These are phyloP conservation scores for Fimicolochytrium jonesii DNA, from an alignment of 192 early-diverging fungal genomes.

Conservation along the genomic window DNA sequence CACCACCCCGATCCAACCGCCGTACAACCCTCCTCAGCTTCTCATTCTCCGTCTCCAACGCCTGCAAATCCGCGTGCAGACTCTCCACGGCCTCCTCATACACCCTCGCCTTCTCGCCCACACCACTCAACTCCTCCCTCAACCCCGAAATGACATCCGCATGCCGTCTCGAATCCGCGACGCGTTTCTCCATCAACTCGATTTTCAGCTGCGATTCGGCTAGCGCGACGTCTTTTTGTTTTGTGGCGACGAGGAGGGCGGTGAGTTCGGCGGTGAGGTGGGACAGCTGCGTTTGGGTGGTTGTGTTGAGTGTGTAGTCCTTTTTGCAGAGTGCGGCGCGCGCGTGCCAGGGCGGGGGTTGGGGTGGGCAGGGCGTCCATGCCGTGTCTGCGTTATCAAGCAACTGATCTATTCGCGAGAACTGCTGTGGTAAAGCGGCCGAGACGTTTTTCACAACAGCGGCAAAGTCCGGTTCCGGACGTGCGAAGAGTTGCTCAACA, in stretches of 20 bases:
- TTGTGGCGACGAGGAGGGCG: conserved; percentile 72
- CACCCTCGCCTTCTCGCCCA: conserved; percentile 57
- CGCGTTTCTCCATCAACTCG: conserved; percentile 77
- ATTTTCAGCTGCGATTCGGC: conserved; percentile 73
- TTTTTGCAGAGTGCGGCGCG: conserved; percentile 78
- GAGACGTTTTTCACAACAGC: neutral
- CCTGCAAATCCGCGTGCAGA: conserved; percentile 66
- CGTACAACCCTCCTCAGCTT: conserved; percentile 24
- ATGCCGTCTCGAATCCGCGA: conserved; percentile 63
- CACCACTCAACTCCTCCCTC: conserved; percentile 54
- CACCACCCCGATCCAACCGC: conserved; percentile 5
- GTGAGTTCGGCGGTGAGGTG: conserved; percentile 73
- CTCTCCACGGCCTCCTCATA: conserved; percentile 70
- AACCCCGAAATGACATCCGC: conserved; percentile 35
- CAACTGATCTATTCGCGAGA: neutral
- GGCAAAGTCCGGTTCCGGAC: neutral
- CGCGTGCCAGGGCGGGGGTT: conserved; percentile 65
- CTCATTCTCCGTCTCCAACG: conserved; percentile 63
- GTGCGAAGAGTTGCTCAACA: neutral
- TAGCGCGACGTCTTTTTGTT: conserved; percentile 74
- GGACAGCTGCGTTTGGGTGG: conserved; percentile 72
- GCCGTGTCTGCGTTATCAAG: neutral
- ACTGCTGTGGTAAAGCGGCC: neutral
- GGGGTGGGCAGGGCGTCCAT: neutral
- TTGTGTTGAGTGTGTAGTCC: conserved; percentile 73